phyloP scores from a whole-genome alignment of 1,139 yeast genomes.

The Magnusiomyces magnusii region DNA sequence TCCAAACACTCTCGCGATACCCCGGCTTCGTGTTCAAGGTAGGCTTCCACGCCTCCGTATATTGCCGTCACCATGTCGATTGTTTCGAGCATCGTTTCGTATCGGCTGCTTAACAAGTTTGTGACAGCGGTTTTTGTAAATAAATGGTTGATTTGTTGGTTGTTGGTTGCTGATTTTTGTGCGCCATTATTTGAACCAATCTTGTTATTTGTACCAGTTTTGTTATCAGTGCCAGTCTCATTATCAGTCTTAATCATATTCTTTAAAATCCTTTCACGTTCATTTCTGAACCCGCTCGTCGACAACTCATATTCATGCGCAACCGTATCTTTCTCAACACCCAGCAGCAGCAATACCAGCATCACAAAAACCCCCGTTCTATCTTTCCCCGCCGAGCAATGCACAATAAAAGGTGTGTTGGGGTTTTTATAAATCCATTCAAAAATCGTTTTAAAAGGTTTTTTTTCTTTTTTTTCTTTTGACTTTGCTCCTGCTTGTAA shows the following conservation, averaged over 20 bases:
- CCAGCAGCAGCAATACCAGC: slow-evolving; percentile 53
- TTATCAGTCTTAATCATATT: too few species aligned
- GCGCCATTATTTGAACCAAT: not conserved
- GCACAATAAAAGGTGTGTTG: slow-evolving; percentile 50
- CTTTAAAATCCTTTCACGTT: slow-evolving; percentile 17
- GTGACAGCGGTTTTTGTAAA: slow-evolving; percentile 40
- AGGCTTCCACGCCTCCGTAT: slow-evolving; percentile 51
- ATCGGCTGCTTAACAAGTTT: slow-evolving; percentile 55
- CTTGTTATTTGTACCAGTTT: not conserved
- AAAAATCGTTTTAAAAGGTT: slow-evolving; percentile 41
- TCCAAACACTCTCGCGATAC: slow-evolving; percentile 45
- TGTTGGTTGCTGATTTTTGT: not conserved
- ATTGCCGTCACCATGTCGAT: slow-evolving; percentile 43
- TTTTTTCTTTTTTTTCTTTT: too few species aligned
- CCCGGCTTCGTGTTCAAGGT: slow-evolving; percentile 43
- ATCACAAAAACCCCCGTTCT: slow-evolving; percentile 73
- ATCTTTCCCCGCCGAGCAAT: slow-evolving; percentile 85
- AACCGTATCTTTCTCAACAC: slow-evolving; percentile 57
- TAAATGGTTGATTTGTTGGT: not conserved
- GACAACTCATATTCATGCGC: slow-evolving; percentile 73
- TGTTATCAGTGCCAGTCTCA: too few species aligned
- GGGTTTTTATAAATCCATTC: slow-evolving; percentile 47
- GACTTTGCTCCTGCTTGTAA: slow-evolving; percentile 29
- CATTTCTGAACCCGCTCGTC: slow-evolving; percentile 41
- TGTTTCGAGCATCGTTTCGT: slow-evolving; percentile 67